Evolutionary conservation across 2,329 filamentous ascomycete genomes (phyloP), one percentile per base, ranked within the genome.

Genomic region (Venturia carpophila): DNA sequence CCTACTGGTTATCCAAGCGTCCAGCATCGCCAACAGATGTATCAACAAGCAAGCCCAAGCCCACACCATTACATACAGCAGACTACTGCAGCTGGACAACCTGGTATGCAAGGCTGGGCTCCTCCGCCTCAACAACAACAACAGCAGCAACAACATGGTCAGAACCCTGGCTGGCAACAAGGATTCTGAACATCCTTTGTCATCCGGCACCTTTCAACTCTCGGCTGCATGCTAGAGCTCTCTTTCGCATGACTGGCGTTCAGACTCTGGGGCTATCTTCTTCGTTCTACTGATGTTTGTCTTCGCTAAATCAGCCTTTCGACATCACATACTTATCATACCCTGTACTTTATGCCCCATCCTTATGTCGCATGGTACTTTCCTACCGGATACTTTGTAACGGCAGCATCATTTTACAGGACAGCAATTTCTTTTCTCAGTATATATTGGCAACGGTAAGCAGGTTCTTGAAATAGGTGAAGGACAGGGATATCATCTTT

Each of bases 41-140:
- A 82, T 68, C 79, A 81, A 67, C 77, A 77, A 37, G 52, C 52
- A 37, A 79, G 75, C 67, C 78, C 78, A 13, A 79, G 74, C 60
- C 78, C 80, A 58, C 76, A 77, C 63, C 76, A 78, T 49, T 80
- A 77, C 71, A 77, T 79, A 71, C 75, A 77, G 58, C 76, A 77
- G 65, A 78, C 73, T 43, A 73, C 71, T 37, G 73, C 75, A 58
- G 74, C 73, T 41, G 78, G 78, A 67, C 80, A 82, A 68, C 77
- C 79, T n/a, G 77, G 78, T 47, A 81, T 82, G 79, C 79, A 79
- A 68, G 78, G 79, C 52, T 82, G 79, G 80, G 74, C 79, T 66
- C 76, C 78, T 61, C 74, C 74, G n/a, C 71, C 70, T 47, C 69
- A 70, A 55, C 70, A 70, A 60, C 74, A 75, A 66, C 70, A 72